A percentile compares a stretch with the other conserved stretches of the same genome.
phyloP scores from a whole-genome alignment of 306 rosid species.

The Dryas octopetala region DNA sequence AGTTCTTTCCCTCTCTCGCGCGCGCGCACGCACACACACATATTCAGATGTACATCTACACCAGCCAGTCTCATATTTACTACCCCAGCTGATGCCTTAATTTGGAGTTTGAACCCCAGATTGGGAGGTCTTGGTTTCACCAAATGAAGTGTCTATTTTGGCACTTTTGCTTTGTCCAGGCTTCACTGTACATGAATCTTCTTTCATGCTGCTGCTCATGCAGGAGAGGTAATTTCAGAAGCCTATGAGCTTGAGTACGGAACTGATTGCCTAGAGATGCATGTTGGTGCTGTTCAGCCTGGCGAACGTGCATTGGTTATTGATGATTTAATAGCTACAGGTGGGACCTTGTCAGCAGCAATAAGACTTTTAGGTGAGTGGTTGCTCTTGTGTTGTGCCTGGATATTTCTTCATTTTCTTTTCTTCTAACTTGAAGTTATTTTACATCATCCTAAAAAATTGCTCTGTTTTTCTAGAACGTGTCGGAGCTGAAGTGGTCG shows the following conservation, averaged over 20 bases:
- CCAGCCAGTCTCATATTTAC: too few species aligned
- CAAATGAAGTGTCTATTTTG: too few species aligned
- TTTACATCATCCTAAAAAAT: conserved; percentile 9
- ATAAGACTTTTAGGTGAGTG: conserved; percentile 76
- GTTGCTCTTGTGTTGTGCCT: not conserved
- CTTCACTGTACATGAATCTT: not conserved
- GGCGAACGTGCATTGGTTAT: conserved; percentile 84
- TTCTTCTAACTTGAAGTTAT: conserved; percentile 14
- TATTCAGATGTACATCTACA: too few species aligned
- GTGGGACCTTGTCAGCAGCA: conserved; percentile 94
- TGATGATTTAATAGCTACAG: conserved; percentile 94
- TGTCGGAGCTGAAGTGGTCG: conserved; percentile 82
- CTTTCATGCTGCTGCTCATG: conserved; percentile 20
- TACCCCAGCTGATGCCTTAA: too few species aligned
- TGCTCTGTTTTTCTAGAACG: conserved; percentile 57
- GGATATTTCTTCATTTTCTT: conserved; percentile 4
- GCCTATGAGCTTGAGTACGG: conserved; percentile 86
- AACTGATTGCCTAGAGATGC: conserved; percentile 86
- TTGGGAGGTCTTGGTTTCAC: too few species aligned
- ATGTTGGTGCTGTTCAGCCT: conserved; percentile 72
- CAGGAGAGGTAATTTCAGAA: conserved; percentile 85
- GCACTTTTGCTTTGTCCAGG: too few species aligned
- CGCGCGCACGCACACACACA: too few species aligned
- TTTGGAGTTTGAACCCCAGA: too few species aligned
- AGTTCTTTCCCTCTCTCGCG: too few species aligned